These are phyloP conservation scores for Psilocybe tampanensis DNA, from an alignment of 768 basidiomycete genomes.

Conservation along the genomic window DNA sequence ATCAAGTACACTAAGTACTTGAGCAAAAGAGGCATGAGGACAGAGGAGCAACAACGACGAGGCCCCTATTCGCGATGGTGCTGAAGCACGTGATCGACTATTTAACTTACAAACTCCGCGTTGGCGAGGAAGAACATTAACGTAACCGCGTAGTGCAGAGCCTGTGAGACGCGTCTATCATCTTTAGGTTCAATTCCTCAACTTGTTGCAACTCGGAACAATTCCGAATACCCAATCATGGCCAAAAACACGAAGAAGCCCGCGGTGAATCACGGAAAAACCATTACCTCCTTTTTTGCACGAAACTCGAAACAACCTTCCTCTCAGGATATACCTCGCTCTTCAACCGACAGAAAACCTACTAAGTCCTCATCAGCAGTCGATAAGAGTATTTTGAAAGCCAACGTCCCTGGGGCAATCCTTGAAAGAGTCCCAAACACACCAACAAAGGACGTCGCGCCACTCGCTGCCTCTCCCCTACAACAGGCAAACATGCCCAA, in stretches of 20 bases:
- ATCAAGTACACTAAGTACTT: too few relatives aligned
- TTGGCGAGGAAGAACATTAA: too few relatives aligned
- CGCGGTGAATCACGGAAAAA: slow-evolving; percentile 23
- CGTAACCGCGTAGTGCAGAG: too few relatives aligned
- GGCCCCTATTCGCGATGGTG: slow-evolving; percentile 11
- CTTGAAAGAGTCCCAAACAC: too few relatives aligned
- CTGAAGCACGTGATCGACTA: slow-evolving; percentile 8
- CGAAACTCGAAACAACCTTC: slow-evolving; percentile 25
- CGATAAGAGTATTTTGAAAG: too few relatives aligned
- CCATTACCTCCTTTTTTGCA: slow-evolving; percentile 52
- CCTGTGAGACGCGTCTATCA: neutral
- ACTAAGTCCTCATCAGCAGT: neutral
- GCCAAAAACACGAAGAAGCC: slow-evolving; percentile 31
- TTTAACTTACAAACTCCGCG: neutral
- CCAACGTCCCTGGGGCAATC: neutral
- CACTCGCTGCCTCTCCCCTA: neutral
- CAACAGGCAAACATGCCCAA: neutral
- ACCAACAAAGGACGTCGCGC: neutral
- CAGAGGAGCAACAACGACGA: too few relatives aligned
- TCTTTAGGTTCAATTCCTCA: neutral
- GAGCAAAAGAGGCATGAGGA: too few relatives aligned
- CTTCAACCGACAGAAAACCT: slow-evolving; percentile 6
- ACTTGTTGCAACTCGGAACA: neutral
- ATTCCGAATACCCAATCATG: slow-evolving; percentile 14
- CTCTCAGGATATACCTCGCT: slow-evolving; percentile 14